Percentiles rank a stretch among this genome's conserved stretches.
These are phyloP conservation scores for Asterophora parasitica DNA, from an alignment of 768 basidiomycete species.

Conservation along the genomic window DNA sequence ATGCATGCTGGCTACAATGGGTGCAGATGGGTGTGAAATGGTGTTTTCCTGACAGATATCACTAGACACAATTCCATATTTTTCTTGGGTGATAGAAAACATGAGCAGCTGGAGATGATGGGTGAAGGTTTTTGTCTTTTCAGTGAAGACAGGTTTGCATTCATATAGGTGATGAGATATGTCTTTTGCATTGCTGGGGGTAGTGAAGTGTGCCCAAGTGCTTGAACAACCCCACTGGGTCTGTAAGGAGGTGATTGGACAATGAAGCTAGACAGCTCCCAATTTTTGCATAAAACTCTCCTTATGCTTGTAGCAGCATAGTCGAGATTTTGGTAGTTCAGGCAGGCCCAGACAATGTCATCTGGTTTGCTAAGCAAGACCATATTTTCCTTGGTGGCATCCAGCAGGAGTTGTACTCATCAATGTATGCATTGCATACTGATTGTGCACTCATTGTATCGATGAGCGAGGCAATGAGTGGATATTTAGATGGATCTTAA, in stretches of 20 bases:
- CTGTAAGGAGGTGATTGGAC: conserved; percentile 46
- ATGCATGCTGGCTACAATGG: too few relatives aligned
- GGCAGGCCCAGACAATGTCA: conserved; percentile 47
- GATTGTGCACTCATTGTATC: too few relatives aligned
- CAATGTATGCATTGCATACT: too few relatives aligned
- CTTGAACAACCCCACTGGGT: conserved; percentile 39
- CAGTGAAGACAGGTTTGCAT: conserved; percentile 40
- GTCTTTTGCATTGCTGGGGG: conserved; percentile 44
- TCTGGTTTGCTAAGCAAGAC: conserved; percentile 41
- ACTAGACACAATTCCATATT: conserved; percentile 34
- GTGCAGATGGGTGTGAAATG: too few relatives aligned
- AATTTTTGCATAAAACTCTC: conserved; percentile 33
- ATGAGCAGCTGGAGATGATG: conserved; percentile 49
- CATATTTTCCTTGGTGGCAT: conserved; percentile 36
- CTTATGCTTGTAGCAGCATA: conserved; percentile 33
- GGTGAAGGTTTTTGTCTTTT: conserved; percentile 43
- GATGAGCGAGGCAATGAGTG: too few relatives aligned
- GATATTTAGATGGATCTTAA: too few relatives aligned
- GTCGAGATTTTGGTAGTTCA: conserved; percentile 39
- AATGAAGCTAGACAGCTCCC: conserved; percentile 37
- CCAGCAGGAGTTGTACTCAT: conserved; percentile 35
- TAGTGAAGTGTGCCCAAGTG: conserved; percentile 53
- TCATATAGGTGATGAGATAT: conserved; percentile 46
- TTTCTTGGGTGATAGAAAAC: conserved; percentile 34
- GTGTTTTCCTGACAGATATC: too few relatives aligned